Percentiles rank a stretch among this genome's conserved stretches.
phyloP scores from a whole-genome alignment of 495 filamentous ascomycete species.

The Penicillium robsamsonii region DNA sequence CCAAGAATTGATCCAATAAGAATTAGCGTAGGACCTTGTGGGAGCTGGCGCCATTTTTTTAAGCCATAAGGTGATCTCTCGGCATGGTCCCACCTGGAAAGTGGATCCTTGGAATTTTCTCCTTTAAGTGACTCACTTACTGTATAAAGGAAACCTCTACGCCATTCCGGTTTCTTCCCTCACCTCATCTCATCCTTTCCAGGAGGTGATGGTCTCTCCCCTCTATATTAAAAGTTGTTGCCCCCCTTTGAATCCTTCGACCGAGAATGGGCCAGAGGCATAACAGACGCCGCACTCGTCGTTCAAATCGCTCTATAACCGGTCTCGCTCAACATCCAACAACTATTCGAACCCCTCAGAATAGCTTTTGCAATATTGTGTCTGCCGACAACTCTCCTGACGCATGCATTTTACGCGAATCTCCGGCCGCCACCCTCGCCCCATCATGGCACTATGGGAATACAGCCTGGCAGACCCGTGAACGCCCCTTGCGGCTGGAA shows the following conservation, averaged over 20 bases:
- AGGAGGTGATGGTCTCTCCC: slow-evolving; percentile 48
- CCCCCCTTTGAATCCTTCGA: slow-evolving; percentile 1
- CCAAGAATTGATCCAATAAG: background rate
- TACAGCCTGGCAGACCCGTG: slow-evolving; percentile 39
- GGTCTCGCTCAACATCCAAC: slow-evolving; percentile 7
- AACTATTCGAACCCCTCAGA: slow-evolving; percentile 15
- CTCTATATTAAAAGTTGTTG: slow-evolving; percentile 25
- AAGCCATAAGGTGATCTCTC: slow-evolving; percentile 23
- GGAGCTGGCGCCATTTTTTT: slow-evolving; percentile 17
- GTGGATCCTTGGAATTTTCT: slow-evolving; percentile 18
- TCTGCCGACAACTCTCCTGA: slow-evolving; percentile 13
- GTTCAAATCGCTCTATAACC: slow-evolving; percentile 29
- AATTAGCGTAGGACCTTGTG: slow-evolving; percentile 4
- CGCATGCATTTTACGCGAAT: slow-evolving; percentile 23
- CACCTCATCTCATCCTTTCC: slow-evolving; percentile 45
- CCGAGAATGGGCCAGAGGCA: slow-evolving; percentile 49
- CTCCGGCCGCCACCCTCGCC: slow-evolving; percentile 31
- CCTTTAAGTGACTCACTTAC: slow-evolving; percentile 24
- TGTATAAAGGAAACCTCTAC: slow-evolving; percentile 21
- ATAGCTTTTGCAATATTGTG: slow-evolving; percentile 9
- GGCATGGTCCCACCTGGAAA: slow-evolving; percentile 18
- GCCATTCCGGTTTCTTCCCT: slow-evolving; percentile 15
- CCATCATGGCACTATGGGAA: slow-evolving; percentile 45
- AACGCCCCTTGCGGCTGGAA: slow-evolving; percentile 26
- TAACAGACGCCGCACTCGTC: slow-evolving; percentile 48